Percentiles rank a stretch among this genome's conserved stretches.
Evolutionary conservation across 2,329 filamentous ascomycete genomes (phyloP).

Genomic region (Balansia obtecta): DNA sequence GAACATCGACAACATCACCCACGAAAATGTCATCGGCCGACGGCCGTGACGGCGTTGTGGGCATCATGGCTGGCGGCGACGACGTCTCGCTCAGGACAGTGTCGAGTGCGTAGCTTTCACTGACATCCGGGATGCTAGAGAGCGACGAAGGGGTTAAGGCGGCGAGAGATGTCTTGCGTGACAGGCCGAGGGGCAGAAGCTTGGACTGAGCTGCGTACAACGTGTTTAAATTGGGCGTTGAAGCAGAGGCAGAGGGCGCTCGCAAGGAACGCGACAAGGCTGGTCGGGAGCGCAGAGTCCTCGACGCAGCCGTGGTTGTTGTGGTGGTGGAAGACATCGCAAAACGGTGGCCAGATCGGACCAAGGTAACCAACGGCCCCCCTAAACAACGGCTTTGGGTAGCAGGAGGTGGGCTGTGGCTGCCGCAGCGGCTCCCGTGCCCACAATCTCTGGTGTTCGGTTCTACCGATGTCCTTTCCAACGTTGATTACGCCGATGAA

Average conservation of each 20-base stretch:
- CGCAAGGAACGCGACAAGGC: constrained; percentile 26
- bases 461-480: neutral
- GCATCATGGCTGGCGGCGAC: constrained; percentile 30
- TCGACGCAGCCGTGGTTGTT: constrained; percentile 6
- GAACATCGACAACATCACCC: constrained; percentile 81
- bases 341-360: constrained; percentile 8
- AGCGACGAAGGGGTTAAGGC: constrained; percentile 53
- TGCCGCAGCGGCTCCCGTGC: constrained; percentile 1
- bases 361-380: neutral
- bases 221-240: constrained; percentile 46
- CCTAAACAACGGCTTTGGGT: neutral
- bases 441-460: neutral
- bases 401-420: constrained; percentile 2
- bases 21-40: constrained; percentile 47
- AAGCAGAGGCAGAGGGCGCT: constrained; percentile 35
- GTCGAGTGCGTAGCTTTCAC: constrained; percentile 48
- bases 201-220: constrained; percentile 38
- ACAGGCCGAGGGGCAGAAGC: constrained; percentile 34
- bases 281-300: constrained; percentile 11
- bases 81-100: constrained; percentile 29
- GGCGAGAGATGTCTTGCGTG: constrained; percentile 60
- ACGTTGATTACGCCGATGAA: neutral
- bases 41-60: constrained; percentile 39
- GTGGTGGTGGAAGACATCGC: constrained; percentile 12
- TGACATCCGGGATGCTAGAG: constrained; percentile 54